These are phyloP conservation scores for Cordyceps fumosorosea DNA, from an alignment of 2,329 filamentous ascomycete genomes.

Conservation along the genomic window DNA sequence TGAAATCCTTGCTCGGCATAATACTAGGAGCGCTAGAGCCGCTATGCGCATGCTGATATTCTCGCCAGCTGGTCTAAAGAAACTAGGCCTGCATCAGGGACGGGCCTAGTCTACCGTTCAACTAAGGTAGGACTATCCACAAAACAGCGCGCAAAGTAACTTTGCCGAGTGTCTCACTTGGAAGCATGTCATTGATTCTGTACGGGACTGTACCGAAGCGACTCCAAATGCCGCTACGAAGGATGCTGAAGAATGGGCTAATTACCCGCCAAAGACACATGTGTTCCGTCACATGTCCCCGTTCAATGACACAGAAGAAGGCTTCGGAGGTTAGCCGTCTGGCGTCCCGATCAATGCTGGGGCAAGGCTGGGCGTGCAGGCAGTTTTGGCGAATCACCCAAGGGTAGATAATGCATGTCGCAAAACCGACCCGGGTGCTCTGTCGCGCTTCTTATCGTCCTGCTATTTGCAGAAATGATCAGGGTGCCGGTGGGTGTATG, in stretches of 20 bases:
- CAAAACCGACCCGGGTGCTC: not conserved
- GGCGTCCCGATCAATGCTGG: not conserved
- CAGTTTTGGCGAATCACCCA: not conserved
- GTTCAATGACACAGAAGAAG: not conserved
- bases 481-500: not conserved
- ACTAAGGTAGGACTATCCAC: not conserved
- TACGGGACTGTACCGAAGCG: not conserved
- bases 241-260: not conserved
- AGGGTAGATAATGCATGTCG: not conserved
- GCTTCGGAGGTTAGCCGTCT: not conserved
- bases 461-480: conserved; percentile 1
- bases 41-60: not conserved
- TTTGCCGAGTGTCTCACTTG: not conserved
- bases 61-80: not conserved
- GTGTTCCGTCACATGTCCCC: not conserved
- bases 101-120: not conserved
- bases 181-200: not conserved
- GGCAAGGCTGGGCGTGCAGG: not conserved
- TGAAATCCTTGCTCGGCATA: not conserved
- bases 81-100: too few species aligned
- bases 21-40: not conserved
- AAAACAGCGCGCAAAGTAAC: not conserved
- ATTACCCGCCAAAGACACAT: not conserved
- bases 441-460: not conserved
- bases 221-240: not conserved